A percentile compares a stretch with the other conserved stretches of the same genome.
Conservation (phyloP, 352 stramenopile genomes). For the Phytophthora tentaculata region DNA sequence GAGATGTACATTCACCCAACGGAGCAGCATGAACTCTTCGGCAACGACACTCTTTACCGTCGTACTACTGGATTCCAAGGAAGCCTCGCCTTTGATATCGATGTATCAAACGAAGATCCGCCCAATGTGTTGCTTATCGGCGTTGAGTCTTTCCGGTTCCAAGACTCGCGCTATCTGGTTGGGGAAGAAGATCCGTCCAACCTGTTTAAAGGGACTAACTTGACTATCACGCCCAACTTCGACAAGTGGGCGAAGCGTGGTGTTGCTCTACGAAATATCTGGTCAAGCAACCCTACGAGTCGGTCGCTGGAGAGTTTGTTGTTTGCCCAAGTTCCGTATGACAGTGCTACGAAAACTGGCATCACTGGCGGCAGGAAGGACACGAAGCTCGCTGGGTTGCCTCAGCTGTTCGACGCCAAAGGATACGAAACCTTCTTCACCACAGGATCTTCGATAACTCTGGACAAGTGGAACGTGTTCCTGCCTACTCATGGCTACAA, state of each 20-base stretch:
- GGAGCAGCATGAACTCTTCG: slow-evolving; percentile 22
- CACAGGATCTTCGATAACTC: slow-evolving; percentile 40
- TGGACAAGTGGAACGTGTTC: slow-evolving; percentile 64
- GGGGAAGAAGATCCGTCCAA: slow-evolving; percentile 46
- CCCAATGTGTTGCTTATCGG: slow-evolving; percentile 59
- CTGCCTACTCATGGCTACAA: slow-evolving; percentile 57
- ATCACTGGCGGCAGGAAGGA: slow-evolving; percentile 43
- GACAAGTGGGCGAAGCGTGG: slow-evolving; percentile 56
- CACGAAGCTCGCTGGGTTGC: slow-evolving; percentile 47
- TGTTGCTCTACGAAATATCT: slow-evolving; percentile 61
- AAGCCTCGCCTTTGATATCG: slow-evolving; percentile 46
- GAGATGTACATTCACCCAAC: slow-evolving; percentile 31
- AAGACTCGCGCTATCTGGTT: slow-evolving; percentile 57
- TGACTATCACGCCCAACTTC: slow-evolving; percentile 55
- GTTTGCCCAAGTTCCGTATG: slow-evolving; percentile 64
- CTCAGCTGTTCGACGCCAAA: slow-evolving; percentile 54
- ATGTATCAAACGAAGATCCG: slow-evolving; percentile 33
- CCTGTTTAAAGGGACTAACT: slow-evolving; percentile 34
- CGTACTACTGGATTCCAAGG: slow-evolving; percentile 51
- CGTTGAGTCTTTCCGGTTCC: slow-evolving; percentile 62
- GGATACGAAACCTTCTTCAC: slow-evolving; percentile 70
- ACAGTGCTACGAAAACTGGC: slow-evolving; percentile 49
- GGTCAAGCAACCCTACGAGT: slow-evolving; percentile 64
- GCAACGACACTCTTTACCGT: slow-evolving; percentile 25
- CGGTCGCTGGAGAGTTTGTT: slow-evolving; percentile 62